Conservation (phyloP, 192 early-diverging fungal genomes). For the Cladochytrium replicatum region DNA sequence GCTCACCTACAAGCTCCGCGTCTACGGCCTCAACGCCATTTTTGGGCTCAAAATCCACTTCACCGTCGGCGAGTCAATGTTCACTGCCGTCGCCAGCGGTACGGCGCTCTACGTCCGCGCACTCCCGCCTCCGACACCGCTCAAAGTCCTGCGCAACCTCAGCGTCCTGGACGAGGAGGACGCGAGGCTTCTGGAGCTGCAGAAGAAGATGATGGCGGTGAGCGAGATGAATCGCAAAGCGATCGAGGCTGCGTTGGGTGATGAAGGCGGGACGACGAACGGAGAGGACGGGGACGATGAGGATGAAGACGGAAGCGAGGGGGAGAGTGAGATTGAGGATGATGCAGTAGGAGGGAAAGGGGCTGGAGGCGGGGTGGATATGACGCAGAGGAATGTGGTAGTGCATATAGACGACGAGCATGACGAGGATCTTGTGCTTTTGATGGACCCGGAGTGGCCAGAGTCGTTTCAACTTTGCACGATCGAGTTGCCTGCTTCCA, state of each 20-base stretch:
- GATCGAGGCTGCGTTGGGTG: constrained; percentile 38
- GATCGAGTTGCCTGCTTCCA: constrained; percentile 20
- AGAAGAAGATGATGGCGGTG: constrained; percentile 52
- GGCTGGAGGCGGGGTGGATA: no score
- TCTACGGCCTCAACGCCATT: constrained; percentile 66
- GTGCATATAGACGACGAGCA: constrained; percentile 75
- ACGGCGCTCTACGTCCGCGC: constrained; percentile 62
- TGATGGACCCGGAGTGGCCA: constrained; percentile 41
- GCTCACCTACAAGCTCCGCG: constrained; percentile 66
- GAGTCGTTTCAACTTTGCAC: constrained; percentile 57
- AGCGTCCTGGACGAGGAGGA: constrained; percentile 68
- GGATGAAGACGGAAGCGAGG: no score
- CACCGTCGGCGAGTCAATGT: constrained; percentile 46
- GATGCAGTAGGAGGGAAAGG: constrained; percentile 17
- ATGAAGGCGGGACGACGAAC: constrained; percentile 1
- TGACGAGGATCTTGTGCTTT: constrained; percentile 56
- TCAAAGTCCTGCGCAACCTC: constrained; percentile 63
- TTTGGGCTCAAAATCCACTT: constrained; percentile 57
- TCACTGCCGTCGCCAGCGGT: constrained; percentile 57
- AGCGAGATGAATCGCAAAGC: constrained; percentile 54
- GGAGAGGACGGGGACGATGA: not conserved
- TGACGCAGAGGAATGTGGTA: constrained; percentile 36
- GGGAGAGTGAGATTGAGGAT: constrained; percentile 10
- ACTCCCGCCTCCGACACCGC: constrained; percentile 55
- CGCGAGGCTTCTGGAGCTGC: constrained; percentile 54